Conservation (phyloP, 148 eudicot genomes). For the Rhododendron williamsianum region DNA sequence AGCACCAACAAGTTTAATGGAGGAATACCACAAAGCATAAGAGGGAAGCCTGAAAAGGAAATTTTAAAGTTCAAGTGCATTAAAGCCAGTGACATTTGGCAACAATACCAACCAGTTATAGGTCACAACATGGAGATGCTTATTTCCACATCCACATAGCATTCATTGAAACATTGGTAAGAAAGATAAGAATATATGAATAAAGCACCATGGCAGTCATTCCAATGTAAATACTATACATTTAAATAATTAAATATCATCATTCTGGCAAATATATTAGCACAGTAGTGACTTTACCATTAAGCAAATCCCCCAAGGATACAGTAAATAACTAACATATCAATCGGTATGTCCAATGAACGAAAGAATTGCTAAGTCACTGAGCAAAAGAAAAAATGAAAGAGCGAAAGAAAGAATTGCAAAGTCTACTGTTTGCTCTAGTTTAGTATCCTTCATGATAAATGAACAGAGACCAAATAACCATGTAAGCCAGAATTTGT, state of each 20-base stretch:
- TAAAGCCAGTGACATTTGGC: neutral
- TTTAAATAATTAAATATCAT: neutral
- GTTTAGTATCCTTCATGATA: neutral
- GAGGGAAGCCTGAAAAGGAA: neutral
- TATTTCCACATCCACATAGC: neutral
- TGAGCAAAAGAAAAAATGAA: neutral
- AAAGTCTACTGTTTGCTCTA: neutral
- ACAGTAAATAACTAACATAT: neutral
- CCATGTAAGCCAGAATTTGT: neutral
- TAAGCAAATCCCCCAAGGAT: neutral
- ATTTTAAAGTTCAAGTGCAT: no score
- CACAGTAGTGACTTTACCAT: neutral
- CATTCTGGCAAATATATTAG: neutral
- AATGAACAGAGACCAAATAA: neutral
- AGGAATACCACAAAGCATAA: neutral
- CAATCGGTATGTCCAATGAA: neutral
- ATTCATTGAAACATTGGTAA: neutral
- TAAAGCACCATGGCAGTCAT: neutral
- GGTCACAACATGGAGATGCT: neutral
- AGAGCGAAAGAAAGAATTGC: neutral
- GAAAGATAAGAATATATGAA: neutral
- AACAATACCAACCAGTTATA: neutral
- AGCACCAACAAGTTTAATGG: slow-evolving; percentile 4
- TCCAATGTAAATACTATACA: neutral
- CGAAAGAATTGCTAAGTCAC: neutral